Conservation (phyloP, 2,329 filamentous ascomycete genomes). For the Alternaria angustiovoidea region DNA sequence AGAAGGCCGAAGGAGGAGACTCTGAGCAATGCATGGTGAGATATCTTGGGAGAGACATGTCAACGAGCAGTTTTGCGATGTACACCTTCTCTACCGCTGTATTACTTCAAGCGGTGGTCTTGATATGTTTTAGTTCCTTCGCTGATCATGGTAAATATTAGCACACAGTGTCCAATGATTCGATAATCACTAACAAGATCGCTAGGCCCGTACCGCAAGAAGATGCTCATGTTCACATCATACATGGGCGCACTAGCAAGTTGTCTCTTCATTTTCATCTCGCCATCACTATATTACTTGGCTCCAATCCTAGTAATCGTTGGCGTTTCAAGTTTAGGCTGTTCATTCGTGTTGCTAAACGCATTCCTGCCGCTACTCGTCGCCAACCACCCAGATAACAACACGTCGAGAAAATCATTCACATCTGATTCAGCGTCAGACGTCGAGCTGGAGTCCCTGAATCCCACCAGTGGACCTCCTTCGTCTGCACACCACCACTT, state of each 20-base stretch:
- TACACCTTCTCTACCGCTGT: conserved; percentile 94
- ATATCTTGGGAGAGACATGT: conserved; percentile 80
- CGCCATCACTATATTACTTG: conserved; percentile 76
- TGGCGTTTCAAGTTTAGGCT: conserved; percentile 88
- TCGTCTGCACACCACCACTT: conserved; percentile 7
- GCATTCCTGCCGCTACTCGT: conserved; percentile 90
- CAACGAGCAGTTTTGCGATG: conserved; percentile 93
- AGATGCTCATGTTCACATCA: conserved; percentile 79
- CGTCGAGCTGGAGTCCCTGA: conserved; percentile 41
- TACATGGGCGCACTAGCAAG: conserved; percentile 79
- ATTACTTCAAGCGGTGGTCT: conserved; percentile 81
- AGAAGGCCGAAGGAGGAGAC: conserved; percentile 22
- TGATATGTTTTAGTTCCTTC: conserved; percentile 91
- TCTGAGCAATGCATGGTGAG: conserved; percentile 76
- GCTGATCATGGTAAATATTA: conserved; percentile 80
- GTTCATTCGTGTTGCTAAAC: conserved; percentile 95
- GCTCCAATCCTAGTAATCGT: conserved; percentile 83
- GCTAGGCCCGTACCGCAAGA: conserved; percentile 74
- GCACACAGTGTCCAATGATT: background rate
- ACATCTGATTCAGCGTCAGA: conserved; percentile 25
- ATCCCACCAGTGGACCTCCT: conserved; percentile 20
- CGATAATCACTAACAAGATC: background rate
- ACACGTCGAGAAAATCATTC: conserved; percentile 12
- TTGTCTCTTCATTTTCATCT: conserved; percentile 81
- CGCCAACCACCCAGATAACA: conserved; percentile 72